Conservation (phyloP, 2,329 filamentous ascomycete species). For the Monosporascus cannonballus region DNA sequence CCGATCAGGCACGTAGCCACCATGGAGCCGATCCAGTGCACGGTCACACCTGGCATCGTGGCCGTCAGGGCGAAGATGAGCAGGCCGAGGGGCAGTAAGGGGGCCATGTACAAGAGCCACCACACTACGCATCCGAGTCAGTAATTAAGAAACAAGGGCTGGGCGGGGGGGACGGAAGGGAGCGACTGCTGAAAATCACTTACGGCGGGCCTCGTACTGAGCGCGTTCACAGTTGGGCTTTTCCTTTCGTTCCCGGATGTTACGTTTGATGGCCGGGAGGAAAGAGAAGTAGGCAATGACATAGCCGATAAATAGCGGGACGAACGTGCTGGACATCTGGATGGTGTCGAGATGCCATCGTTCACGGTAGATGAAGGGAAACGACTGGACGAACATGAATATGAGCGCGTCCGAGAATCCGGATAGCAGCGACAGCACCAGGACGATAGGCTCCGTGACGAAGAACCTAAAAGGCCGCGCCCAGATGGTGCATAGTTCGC, state of each 20-base stretch:
- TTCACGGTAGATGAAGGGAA: conserved; percentile 60
- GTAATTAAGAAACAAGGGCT: too few relatives aligned
- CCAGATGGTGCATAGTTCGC: conserved; percentile 53
- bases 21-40: conserved; percentile 64
- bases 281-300: conserved; percentile 55
- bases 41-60: conserved; percentile 44
- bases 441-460: conserved; percentile 66
- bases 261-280: conserved; percentile 49
- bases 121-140: conserved; percentile 30
- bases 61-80: conserved; percentile 66
- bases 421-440: conserved; percentile 62
- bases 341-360: conserved; percentile 54
- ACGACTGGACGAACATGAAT: conserved; percentile 73
- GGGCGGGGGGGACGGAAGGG: too few relatives aligned
- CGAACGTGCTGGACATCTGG: conserved; percentile 53
- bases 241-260: conserved; percentile 42
- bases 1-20: conserved; percentile 61
- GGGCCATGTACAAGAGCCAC: conserved; percentile 57
- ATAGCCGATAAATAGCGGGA: conserved; percentile 63
- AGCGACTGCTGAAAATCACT: too few relatives aligned
- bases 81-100: conserved; percentile 58
- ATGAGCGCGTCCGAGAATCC: conserved; percentile 71
- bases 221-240: conserved; percentile 50
- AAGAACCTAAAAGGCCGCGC: conserved; percentile 67
- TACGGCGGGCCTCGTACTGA: conserved; percentile 58